phyloP scores from a whole-genome alignment of 2,329 filamentous ascomycete species.

The Ilyonectria robusta region DNA sequence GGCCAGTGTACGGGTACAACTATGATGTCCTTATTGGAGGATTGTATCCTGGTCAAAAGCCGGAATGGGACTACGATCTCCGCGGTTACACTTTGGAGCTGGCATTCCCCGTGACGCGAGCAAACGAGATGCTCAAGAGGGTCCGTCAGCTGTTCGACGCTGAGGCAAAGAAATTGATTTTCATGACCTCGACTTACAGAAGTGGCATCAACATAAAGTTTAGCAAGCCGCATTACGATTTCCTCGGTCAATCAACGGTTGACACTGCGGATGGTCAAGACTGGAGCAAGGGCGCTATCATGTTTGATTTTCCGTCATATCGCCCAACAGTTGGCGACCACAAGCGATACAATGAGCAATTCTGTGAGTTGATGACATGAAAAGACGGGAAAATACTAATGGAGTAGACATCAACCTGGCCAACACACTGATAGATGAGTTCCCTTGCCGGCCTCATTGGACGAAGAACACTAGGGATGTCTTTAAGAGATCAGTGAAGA shows the following conservation, averaged over 20 bases:
- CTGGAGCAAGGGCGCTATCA: conserved; percentile 63
- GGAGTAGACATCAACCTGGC: conserved; percentile 59
- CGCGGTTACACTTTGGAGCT: conserved; percentile 65
- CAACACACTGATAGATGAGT: conserved; percentile 62
- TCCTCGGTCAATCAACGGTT: conserved; percentile 64
- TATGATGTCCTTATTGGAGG: conserved; percentile 68
- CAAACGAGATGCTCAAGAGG: conserved; percentile 64
- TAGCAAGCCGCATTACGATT: conserved; percentile 62
- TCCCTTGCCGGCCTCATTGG: conserved; percentile 67
- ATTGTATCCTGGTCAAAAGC: conserved; percentile 62
- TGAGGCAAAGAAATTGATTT: conserved; percentile 57
- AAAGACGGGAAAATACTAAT: conserved; percentile 8
- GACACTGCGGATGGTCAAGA: conserved; percentile 63
- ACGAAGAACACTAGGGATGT: conserved; percentile 67
- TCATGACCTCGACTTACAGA: conserved; percentile 66
- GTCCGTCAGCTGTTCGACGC: conserved; percentile 64
- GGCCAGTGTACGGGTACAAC: conserved; percentile 68
- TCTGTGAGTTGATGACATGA: conserved; percentile 55
- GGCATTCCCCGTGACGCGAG: conserved; percentile 64
- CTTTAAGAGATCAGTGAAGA: conserved; percentile 60
- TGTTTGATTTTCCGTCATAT: conserved; percentile 68
- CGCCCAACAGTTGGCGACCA: conserved; percentile 61
- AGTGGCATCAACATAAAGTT: conserved; percentile 69
- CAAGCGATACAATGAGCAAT: conserved; percentile 64
- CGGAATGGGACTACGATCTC: conserved; percentile 65